phyloP scores from a whole-genome alignment of 208 protist species.

The Acanthamoeba royreba region DNA sequence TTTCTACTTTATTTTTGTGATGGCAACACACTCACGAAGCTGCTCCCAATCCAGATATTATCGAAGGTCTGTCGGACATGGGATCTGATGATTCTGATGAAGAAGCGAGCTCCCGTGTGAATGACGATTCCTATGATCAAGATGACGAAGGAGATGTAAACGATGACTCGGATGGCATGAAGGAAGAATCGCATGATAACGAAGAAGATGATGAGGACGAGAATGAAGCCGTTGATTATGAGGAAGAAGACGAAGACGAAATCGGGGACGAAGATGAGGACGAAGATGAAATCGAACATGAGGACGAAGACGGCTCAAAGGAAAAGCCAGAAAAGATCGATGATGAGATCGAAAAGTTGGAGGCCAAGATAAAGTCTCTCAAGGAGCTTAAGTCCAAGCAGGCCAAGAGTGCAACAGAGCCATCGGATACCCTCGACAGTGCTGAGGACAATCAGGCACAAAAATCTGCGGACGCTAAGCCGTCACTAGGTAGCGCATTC shows the following conservation, averaged over 20 bases:
- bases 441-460: neutral
- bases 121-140: neutral
- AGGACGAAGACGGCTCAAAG: neutral
- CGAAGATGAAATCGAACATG: neutral
- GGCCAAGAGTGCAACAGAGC: neutral
- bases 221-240: neutral
- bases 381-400: neutral
- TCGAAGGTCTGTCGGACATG: neutral
- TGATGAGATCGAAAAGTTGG: neutral
- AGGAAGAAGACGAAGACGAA: neutral
- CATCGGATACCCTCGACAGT: neutral
- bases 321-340: neutral
- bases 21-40: neutral
- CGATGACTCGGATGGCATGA: neutral
- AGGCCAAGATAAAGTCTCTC: neutral
- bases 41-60: neutral
- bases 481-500: too few species aligned
- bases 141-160: neutral
- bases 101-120: neutral
- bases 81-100: neutral
- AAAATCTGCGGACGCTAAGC: neutral
- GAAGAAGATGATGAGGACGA: neutral
- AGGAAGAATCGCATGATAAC: neutral
- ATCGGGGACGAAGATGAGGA: neutral
- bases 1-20: neutral